A percentile compares a stretch with the other conserved stretches of the same genome.
Conservation (phyloP, 495 filamentous ascomycete species). For the Hyaloscypha hepaticicola region DNA sequence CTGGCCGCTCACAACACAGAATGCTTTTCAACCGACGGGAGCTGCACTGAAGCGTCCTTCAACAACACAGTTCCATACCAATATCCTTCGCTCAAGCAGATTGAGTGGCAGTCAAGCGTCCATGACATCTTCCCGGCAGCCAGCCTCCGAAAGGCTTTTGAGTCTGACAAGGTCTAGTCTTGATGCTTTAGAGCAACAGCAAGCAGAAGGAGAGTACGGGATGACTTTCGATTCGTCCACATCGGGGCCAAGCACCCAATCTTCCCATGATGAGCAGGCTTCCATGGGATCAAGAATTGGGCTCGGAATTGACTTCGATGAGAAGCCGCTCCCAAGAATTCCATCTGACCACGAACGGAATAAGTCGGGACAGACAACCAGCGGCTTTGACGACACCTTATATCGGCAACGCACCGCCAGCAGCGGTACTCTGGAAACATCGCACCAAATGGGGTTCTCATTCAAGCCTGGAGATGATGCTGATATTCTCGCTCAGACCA, state of each 20-base stretch:
- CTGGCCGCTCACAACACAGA: not conserved
- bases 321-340: conserved; percentile 19
- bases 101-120: not conserved
- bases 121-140: not conserved
- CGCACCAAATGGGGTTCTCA: conserved; percentile 23
- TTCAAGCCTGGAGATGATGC: conserved; percentile 28
- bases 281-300: not conserved
- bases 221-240: conserved; percentile 16
- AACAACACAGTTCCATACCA: too few species aligned
- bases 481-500: not conserved
- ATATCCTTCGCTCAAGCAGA: not conserved
- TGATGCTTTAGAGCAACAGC: conserved; percentile 14
- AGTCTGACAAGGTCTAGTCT: conserved; percentile 2
- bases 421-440: not conserved
- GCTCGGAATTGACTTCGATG: conserved; percentile 1
- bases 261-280: not conserved
- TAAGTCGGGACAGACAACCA: not conserved
- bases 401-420: not conserved
- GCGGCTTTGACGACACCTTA: not conserved
- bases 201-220: not conserved
- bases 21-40: not conserved
- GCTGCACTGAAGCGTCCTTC: not conserved
- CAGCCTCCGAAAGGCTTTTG: not conserved
- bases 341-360: not conserved
- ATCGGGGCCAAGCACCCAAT: conserved; percentile 8